Evolutionary conservation across 2,329 filamentous ascomycete species (phyloP).

Genomic region (Sporothrix humicola): DNA sequence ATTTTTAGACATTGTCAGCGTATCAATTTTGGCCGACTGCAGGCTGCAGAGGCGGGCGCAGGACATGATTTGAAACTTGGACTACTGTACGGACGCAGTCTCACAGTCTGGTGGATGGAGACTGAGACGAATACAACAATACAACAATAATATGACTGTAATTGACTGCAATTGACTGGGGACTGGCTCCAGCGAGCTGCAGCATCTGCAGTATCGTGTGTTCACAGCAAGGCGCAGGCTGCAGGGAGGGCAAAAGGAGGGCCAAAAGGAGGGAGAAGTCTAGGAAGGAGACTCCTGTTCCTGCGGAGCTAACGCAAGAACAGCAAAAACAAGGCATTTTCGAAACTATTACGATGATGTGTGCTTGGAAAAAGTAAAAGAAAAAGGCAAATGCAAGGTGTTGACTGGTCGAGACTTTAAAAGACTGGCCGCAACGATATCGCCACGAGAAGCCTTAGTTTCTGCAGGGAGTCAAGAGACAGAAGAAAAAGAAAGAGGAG

Average conservation of each 20-base stretch:
- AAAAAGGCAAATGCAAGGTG: background rate
- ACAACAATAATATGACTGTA: background rate
- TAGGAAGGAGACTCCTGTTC: background rate
- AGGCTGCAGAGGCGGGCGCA: background rate
- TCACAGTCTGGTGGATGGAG: background rate
- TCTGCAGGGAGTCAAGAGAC: background rate
- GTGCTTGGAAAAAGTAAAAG: too few relatives aligned
- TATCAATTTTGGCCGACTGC: background rate
- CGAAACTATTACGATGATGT: background rate
- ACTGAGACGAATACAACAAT: background rate
- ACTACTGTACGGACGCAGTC: background rate
- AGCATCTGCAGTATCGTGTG: background rate
- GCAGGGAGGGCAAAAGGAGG: background rate
- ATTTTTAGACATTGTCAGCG: too few relatives aligned
- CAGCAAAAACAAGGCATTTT: background rate
- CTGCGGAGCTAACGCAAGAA: slow-evolving; percentile 2
- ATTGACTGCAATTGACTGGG: background rate
- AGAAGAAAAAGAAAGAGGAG: background rate
- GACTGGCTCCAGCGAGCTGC: slow-evolving; percentile 14
- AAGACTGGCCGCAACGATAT: background rate
- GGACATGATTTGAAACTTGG: background rate
- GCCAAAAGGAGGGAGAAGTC: background rate
- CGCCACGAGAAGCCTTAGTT: slow-evolving; percentile 1
- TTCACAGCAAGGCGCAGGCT: slow-evolving; percentile 18
- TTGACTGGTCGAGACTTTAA: background rate